Percentiles rank a stretch among this genome's conserved stretches.
Conservation (phyloP, 441 rosid species). For the Populus hybrid region DNA sequence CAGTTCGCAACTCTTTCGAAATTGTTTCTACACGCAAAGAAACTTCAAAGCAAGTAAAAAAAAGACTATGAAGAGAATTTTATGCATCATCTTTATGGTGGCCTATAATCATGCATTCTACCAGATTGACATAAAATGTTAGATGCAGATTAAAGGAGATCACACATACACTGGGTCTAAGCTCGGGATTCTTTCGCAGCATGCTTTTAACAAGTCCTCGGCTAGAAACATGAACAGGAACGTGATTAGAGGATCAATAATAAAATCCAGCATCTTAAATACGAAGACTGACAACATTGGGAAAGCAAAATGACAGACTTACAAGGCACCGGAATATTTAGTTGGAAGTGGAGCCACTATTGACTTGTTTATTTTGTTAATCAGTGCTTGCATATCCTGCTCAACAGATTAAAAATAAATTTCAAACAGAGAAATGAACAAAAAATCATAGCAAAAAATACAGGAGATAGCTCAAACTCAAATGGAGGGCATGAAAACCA, state of each 20-base stretch:
- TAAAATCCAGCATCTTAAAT: neutral
- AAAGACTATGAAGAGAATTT: neutral
- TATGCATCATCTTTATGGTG: neutral
- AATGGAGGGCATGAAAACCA: neutral
- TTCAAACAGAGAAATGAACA: neutral
- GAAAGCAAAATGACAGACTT: conserved; percentile 26
- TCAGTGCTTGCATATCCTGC: conserved; percentile 99
- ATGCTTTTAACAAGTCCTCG: conserved; percentile 94
- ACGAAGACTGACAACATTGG: neutral
- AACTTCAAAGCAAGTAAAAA: neutral
- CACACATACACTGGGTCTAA: conserved; percentile 84
- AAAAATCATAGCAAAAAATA: neutral
- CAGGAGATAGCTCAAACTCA: neutral
- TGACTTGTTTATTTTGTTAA: conserved; percentile 92
- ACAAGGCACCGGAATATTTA: conserved; percentile 91
- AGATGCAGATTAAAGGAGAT: conserved; percentile 10
- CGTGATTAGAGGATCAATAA: conserved; percentile 20
- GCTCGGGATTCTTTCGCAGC: conserved; percentile 98
- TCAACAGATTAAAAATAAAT: conserved; percentile 13
- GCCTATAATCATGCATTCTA: neutral
- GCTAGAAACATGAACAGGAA: conserved; percentile 46
- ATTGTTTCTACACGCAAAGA: neutral
- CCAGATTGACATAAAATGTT: neutral
- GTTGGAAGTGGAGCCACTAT: conserved; percentile 96
- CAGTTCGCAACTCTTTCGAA: neutral